A percentile compares a stretch with the other conserved stretches of the same genome.
These are phyloP conservation scores for Sporobolomyces roseus DNA, from an alignment of 768 basidiomycete genomes.

Conservation along the genomic window DNA sequence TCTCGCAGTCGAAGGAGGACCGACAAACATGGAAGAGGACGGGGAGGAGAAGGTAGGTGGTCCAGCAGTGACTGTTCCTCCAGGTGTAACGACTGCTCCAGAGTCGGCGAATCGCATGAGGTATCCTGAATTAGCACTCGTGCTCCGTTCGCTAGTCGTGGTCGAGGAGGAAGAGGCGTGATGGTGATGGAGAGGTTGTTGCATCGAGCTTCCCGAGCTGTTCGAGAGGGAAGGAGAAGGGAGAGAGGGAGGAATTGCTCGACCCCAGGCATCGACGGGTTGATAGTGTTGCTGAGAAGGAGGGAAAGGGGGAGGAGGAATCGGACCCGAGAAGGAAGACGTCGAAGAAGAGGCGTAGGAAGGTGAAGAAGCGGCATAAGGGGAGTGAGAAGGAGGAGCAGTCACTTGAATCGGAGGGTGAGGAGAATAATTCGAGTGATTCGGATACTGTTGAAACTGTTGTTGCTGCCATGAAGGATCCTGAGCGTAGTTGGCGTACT, in stretches of 20 bases:
- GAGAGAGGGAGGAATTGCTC: not conserved
- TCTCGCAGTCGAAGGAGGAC: not conserved
- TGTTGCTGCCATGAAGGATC: slow-evolving; percentile 8
- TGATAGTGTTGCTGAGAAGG: not conserved
- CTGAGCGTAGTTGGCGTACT: not conserved
- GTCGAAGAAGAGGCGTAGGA: slow-evolving; percentile 4
- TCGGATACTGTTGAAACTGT: not conserved
- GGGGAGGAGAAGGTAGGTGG: slow-evolving; percentile 8
- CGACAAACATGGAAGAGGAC: not conserved
- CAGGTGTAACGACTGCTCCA: slow-evolving; percentile 24
- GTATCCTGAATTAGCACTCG: slow-evolving; percentile 12
- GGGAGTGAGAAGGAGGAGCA: not conserved
- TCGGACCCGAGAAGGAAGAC: not conserved
- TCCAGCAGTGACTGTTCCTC: slow-evolving; percentile 13
- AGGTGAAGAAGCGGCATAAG: not conserved
- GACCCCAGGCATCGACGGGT: not conserved
- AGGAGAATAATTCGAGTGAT: not conserved
- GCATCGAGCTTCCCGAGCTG: slow-evolving; percentile 19
- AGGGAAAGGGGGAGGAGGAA: not conserved
- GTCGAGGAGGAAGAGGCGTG: not conserved
- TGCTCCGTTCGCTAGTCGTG: not conserved
- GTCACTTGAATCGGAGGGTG: slow-evolving; percentile 39
- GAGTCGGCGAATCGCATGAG: slow-evolving; percentile 38
- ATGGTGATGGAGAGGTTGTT: not conserved
- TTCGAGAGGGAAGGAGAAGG: slow-evolving; percentile 35